Base-by-base conservation (phyloP, 352 stramenopile species). In the Phytophthora rubi region DNA sequence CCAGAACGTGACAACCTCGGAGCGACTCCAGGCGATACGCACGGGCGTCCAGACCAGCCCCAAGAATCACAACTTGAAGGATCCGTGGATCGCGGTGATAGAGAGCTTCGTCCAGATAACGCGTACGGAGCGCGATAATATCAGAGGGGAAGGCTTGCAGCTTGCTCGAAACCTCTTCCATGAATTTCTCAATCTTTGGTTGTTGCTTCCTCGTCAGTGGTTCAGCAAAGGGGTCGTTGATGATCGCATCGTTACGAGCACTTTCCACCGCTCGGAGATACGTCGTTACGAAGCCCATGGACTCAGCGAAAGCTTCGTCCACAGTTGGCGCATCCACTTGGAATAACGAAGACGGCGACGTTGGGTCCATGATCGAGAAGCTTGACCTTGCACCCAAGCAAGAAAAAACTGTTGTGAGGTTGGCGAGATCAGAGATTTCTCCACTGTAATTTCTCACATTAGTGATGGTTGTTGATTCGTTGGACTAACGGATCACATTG, bases 11-110 rank as follows among this genome's bases (percentile, higher is more conserved):
- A 35, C 76, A 80, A 23, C 76, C 76, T 2, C 68, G 62, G 3
- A 91, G 70, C 2, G 75, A 62, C n/a, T 84, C 62, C 66, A 91
- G 69, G 16, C 81, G 83, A 56, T 88, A 89, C 0, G 81, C 81
- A 10, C 83, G 73, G 54, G 75, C 71, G 59, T 91, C 83, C 16
- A 91, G 59, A 6, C 83, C 83, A 18, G 83, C 73, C 0, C 73
- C 83, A 59, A 91, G 73, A 57, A 87, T 81, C 48, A 91, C 83
- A 45, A 89, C 60, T 57, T 91, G 83, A 2, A 82, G 70, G 45
- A 89, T 85, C 26, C 55, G 57, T 3, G 64, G 42, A 16, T 88
- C 49, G 23, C 81, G 79, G 30, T 87, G 60, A 6, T 68, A 47
- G 26, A 91, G 60, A 5, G 79, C 76, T 60, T 91, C 83, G 49